These are phyloP conservation scores for Arxiozyma slooffiae DNA, from an alignment of 1,139 yeast species.

Conservation along the genomic window DNA sequence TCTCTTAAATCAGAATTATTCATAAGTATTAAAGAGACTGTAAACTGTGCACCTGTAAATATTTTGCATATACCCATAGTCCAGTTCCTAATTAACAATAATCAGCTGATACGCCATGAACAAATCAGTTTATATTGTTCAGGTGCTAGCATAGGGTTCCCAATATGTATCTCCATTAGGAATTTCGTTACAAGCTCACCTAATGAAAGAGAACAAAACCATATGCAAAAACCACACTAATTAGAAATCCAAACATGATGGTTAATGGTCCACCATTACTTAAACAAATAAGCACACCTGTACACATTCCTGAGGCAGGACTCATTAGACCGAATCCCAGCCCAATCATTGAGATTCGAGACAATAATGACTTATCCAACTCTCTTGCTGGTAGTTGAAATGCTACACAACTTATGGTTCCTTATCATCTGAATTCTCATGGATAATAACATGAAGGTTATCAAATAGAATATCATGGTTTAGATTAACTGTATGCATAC, in stretches of 20 bases:
- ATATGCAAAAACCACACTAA: conserved; percentile 51
- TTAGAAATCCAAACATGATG: conserved; percentile 59
- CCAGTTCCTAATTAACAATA: conserved; percentile 63
- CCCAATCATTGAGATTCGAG: conserved; percentile 54
- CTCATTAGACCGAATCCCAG: conserved; percentile 71
- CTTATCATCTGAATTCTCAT: conserved; percentile 29
- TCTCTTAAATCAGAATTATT: conserved; percentile 42
- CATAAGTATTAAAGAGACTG: conserved; percentile 55
- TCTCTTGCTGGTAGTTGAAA: conserved; percentile 62
- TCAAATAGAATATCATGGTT: conserved; percentile 20
- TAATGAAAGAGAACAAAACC: conserved; percentile 54
- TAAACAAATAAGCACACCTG: conserved; percentile 58
- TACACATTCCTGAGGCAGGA: conserved; percentile 65
- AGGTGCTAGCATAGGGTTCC: conserved; percentile 59
- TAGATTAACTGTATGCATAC: conserved; percentile 14
- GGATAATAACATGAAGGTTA: conserved; percentile 24
- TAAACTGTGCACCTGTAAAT: conserved; percentile 66
- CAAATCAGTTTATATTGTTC: conserved; percentile 44
- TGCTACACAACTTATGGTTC: conserved; percentile 54
- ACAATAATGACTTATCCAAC: conserved; percentile 53
- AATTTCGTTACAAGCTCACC: conserved; percentile 67
- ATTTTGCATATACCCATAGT: conserved; percentile 63
- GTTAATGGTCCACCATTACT: conserved; percentile 69
- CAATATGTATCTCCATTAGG: conserved; percentile 69
- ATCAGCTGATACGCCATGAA: conserved; percentile 75